Evolutionary conservation across 257 asterid genomes (phyloP), one percentile per base, ranked within the genome.

Genomic region (Gentiana straminea): DNA sequence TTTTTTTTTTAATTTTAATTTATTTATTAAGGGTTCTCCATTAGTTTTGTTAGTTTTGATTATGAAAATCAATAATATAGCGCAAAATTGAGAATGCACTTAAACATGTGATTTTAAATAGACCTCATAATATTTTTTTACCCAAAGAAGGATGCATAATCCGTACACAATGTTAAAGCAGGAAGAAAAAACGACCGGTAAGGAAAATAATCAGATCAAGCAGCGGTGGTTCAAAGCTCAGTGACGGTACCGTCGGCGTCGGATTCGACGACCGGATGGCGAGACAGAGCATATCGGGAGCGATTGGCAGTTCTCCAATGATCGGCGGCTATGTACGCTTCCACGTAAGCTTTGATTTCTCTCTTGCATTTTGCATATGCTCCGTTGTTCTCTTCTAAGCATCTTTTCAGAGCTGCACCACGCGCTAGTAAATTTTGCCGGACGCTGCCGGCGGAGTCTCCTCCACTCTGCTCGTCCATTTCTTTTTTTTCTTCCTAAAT

Each of bases 331-430:
- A 55, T 81, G 82, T 81, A 84, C 24, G 24, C 24, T 24, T 24
- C 24, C 24, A 24, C 1, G 24, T 0, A 24, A 65, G 94, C 84
- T 65, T 84, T 74, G 13, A 84, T 65, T 13, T 77, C 89, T 12
- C 84, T 68, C 60, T 70, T 79, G 65, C 94, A 84, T 67, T 81
- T 84, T 10, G 50, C 38, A 51, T 67, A 68, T 62, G 77, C 82
- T 32, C 94, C 94, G 64, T 84, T 78, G 75, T 79, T 74, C 60
- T 79, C 84, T 63, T 67, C 78, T 78, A 84, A 74, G 62, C 94
- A 84, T 68, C 79, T 81, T 79, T 75, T 79, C 38, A 84, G 78
- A 44, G 83, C 84, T 34, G 78, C 89, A 52, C 79, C 86, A 51
- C 94, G 81, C 0, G 84, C 67, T 1, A 76, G 65, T 51, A 46